phyloP scores from a whole-genome alignment of 208 protist species.

The Crithidia fasciculata region DNA sequence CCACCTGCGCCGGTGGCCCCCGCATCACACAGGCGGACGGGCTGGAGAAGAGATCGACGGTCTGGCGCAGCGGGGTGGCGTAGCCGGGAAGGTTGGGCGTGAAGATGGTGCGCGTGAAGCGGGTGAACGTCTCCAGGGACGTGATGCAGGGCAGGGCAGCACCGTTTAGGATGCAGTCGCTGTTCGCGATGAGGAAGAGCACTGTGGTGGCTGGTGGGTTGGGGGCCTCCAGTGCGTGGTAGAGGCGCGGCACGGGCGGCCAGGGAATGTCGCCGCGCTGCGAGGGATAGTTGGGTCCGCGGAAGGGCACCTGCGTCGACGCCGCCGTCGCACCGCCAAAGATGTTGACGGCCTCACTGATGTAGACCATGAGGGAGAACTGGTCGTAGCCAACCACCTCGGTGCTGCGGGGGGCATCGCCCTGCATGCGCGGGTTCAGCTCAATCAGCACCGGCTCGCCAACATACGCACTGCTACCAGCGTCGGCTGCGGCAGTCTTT shows the following conservation, averaged over 20 bases:
- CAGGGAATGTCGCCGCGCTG: slow-evolving; percentile 50
- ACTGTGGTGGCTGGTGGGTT: slow-evolving; percentile 39
- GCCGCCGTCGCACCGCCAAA: slow-evolving; percentile 41
- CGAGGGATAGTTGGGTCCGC: background rate
- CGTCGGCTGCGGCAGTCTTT: no score
- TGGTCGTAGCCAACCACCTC: slow-evolving; percentile 84
- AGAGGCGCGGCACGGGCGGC: slow-evolving; percentile 76
- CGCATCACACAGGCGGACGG: slow-evolving; percentile 75
- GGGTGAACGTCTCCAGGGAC: slow-evolving; percentile 56
- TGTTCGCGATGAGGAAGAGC: slow-evolving; percentile 58
- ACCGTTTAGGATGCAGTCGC: slow-evolving; percentile 55
- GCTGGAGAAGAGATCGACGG: slow-evolving; percentile 78
- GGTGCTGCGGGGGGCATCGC: slow-evolving; percentile 71
- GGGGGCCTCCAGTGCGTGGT: slow-evolving; percentile 26
- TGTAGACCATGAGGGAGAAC: slow-evolving; percentile 76
- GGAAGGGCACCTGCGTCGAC: slow-evolving; percentile 26
- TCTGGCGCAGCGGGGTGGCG: slow-evolving; percentile 48
- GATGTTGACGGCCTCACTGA: slow-evolving; percentile 50
- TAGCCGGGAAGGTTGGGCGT: slow-evolving; percentile 31
- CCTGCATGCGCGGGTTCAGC: slow-evolving; percentile 86
- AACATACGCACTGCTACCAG: no score
- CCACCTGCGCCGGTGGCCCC: slow-evolving; percentile 45
- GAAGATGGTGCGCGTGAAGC: slow-evolving; percentile 63
- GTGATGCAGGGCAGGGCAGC: slow-evolving; percentile 36
- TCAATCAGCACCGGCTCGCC: slow-evolving; percentile 86